A percentile compares a stretch with the other conserved stretches of the same genome.
Evolutionary conservation across 2,329 filamentous ascomycete species (phyloP).

Genomic region (Coleophoma crateriformis): DNA sequence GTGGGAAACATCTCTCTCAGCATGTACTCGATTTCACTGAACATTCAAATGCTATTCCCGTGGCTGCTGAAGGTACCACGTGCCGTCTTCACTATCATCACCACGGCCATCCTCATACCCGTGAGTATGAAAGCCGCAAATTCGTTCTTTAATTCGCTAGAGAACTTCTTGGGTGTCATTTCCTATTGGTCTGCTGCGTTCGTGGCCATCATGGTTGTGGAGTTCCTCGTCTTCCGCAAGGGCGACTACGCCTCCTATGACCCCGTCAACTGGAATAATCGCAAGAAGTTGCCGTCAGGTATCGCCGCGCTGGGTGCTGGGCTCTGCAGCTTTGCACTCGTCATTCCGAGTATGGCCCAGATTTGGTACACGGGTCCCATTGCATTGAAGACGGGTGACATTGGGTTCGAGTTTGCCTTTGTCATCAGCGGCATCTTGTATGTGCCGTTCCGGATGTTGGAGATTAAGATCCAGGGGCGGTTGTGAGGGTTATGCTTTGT

Average conservation of each 20-base stretch:
- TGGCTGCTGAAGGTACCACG: slow-evolving; percentile 50
- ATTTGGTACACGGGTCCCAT: slow-evolving; percentile 58
- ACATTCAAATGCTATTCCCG: slow-evolving; percentile 58
- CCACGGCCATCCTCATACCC: slow-evolving; percentile 54
- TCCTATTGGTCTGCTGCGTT: slow-evolving; percentile 26
- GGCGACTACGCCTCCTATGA: slow-evolving; percentile 26
- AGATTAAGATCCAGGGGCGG: slow-evolving; percentile 27
- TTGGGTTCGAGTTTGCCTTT: slow-evolving; percentile 61
- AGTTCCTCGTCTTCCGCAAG: slow-evolving; percentile 28
- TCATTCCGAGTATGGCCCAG: slow-evolving; percentile 55
- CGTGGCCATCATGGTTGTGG: slow-evolving; percentile 27
- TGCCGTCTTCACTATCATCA: slow-evolving; percentile 49
- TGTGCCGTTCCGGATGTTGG: slow-evolving; percentile 33
- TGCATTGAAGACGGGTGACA: slow-evolving; percentile 53
- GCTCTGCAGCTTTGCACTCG: slow-evolving; percentile 35
- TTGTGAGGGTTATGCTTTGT: slow-evolving; percentile 2
- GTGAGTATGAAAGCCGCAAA: slow-evolving; percentile 48
- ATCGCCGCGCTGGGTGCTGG: slow-evolving; percentile 32
- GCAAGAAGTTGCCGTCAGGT: slow-evolving; percentile 31
- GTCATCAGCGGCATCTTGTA: slow-evolving; percentile 39
- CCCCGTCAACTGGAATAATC: slow-evolving; percentile 30
- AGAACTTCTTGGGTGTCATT: slow-evolving; percentile 59
- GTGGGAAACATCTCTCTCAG: slow-evolving; percentile 55
- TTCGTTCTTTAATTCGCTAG: slow-evolving; percentile 46
- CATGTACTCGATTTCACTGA: slow-evolving; percentile 57